These are phyloP conservation scores for Syncephalis fuscata DNA, from an alignment of 371 early-diverging fungal genomes.

Conservation along the genomic window DNA sequence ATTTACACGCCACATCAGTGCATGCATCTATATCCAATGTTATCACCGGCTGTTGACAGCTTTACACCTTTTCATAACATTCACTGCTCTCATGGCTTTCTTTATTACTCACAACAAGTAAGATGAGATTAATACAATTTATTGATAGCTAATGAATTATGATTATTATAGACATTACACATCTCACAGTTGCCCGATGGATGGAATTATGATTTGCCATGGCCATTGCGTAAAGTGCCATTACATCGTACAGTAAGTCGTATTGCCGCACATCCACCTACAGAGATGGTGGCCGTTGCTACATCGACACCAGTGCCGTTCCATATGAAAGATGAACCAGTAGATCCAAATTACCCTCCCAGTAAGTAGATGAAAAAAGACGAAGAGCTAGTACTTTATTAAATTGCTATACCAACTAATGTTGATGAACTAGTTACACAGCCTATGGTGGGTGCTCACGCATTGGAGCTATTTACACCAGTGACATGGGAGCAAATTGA, in stretches of 20 bases:
- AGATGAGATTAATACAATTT: no score
- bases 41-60: slow-evolving; percentile 24
- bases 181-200: slow-evolving; percentile 2
- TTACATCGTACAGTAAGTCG: slow-evolving; percentile 56
- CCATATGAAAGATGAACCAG: slow-evolving; percentile 36
- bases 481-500: slow-evolving; percentile 93
- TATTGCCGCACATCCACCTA: slow-evolving; percentile 63
- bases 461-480: slow-evolving; percentile 78
- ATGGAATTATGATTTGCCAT: slow-evolving; percentile 30
- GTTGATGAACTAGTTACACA: slow-evolving; percentile 34
- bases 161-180: no score
- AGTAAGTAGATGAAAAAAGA: background rate
- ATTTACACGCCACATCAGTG: slow-evolving; percentile 32
- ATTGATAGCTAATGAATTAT: background rate
- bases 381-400: slow-evolving; percentile 13
- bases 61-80: slow-evolving; percentile 75
- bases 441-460: slow-evolving; percentile 21
- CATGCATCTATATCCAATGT: slow-evolving; percentile 6
- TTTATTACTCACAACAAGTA: slow-evolving; percentile 30
- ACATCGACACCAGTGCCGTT: slow-evolving; percentile 48
- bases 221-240: slow-evolving; percentile 71
- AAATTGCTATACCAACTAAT: slow-evolving; percentile 22
- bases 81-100: slow-evolving; percentile 67
- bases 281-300: slow-evolving; percentile 61
- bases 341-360: slow-evolving; percentile 3